A percentile compares a stretch with the other conserved stretches of the same genome.
These are phyloP conservation scores for Golubevia sp. DNA, from an alignment of 1,284 basidiomycete species.

Conservation along the genomic window DNA sequence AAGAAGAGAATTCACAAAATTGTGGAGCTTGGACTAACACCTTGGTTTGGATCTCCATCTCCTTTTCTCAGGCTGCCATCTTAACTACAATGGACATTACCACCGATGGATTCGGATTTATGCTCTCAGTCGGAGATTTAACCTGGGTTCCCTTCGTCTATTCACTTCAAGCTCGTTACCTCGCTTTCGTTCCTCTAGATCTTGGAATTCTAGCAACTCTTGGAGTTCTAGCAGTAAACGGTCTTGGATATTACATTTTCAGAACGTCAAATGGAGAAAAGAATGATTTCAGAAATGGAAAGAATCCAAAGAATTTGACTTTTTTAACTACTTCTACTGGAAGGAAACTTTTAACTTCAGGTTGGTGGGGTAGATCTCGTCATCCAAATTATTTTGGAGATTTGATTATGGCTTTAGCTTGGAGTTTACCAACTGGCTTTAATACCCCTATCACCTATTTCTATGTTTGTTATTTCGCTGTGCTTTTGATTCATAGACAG, in stretches of 20 bases:
- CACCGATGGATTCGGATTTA: conserved; percentile 97
- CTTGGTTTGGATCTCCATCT: background rate
- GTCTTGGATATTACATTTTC: conserved; percentile 89
- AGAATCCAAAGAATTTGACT: conserved; percentile 78
- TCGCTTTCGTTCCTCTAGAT: conserved; percentile 82
- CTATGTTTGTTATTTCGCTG: conserved; percentile 82
- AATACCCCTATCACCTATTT: conserved; percentile 93
- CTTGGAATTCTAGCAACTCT: conserved; percentile 72
- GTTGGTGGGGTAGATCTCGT: conserved; percentile 94
- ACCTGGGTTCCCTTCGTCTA: conserved; percentile 95
- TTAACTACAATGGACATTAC: conserved; percentile 98
- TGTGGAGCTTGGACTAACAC: background rate
- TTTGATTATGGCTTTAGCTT: conserved; percentile 84
- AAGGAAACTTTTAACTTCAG: conserved; percentile 86
- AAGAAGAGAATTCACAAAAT: background rate
- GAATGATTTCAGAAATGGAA: conserved; percentile 90
- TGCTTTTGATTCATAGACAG: conserved; percentile 89
- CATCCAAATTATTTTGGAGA: conserved; percentile 81
- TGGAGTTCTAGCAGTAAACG: conserved; percentile 73
- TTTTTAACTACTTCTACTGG: conserved; percentile 85
- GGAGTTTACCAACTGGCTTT: conserved; percentile 93
- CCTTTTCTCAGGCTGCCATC: conserved; percentile 67
- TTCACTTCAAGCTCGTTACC: conserved; percentile 88
- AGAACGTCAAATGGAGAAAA: conserved; percentile 87
- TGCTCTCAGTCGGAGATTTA: conserved; percentile 92